A percentile compares a stretch with the other conserved stretches of the same genome.
phyloP scores from a whole-genome alignment of 2,329 filamentous ascomycete genomes.

The Geosmithia putterillii region DNA sequence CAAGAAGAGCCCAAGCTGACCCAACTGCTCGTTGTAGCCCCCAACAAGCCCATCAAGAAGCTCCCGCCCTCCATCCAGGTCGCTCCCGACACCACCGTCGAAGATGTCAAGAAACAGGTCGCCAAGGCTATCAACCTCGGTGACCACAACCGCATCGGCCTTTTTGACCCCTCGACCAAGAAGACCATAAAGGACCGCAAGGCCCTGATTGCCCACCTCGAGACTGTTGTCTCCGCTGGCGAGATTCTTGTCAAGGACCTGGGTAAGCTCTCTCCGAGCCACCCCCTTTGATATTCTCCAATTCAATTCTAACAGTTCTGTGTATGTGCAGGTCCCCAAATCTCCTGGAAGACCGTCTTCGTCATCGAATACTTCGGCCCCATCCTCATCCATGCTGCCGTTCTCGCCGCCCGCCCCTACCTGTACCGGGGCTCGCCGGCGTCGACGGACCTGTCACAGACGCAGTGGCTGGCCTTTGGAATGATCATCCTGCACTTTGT shows the following conservation, averaged over 20 bases:
- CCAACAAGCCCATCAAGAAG: constrained; percentile 38
- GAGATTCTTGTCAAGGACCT: constrained; percentile 85
- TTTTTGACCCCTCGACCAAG: constrained; percentile 47
- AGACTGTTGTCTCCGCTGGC: constrained; percentile 32
- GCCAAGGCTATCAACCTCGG: constrained; percentile 36
- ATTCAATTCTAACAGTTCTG: too few relatives aligned
- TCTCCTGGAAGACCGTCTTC: constrained; percentile 89
- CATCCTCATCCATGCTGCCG: constrained; percentile 70
- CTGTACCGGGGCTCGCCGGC: constrained; percentile 30
- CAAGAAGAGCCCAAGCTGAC: neutral
- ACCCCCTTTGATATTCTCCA: neutral
- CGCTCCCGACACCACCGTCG: constrained; percentile 38
- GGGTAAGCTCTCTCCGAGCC: constrained; percentile 41
- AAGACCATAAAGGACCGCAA: constrained; percentile 52
- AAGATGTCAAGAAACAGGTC: constrained; percentile 45
- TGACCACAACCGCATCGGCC: constrained; percentile 50
- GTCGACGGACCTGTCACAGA: constrained; percentile 38
- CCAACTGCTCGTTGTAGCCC: constrained; percentile 15
- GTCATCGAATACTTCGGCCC: constrained; percentile 91
- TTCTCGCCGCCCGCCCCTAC: constrained; percentile 60
- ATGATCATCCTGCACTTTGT: constrained; percentile 76
- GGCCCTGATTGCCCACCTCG: constrained; percentile 35
- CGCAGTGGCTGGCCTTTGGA: constrained; percentile 61
- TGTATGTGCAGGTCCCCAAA: constrained; percentile 56
- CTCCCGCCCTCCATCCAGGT: constrained; percentile 40